Percentiles rank a stretch among this genome's conserved stretches.
Evolutionary conservation across 306 rosid species (phyloP).

Genomic region (Sicyos baderoa): DNA sequence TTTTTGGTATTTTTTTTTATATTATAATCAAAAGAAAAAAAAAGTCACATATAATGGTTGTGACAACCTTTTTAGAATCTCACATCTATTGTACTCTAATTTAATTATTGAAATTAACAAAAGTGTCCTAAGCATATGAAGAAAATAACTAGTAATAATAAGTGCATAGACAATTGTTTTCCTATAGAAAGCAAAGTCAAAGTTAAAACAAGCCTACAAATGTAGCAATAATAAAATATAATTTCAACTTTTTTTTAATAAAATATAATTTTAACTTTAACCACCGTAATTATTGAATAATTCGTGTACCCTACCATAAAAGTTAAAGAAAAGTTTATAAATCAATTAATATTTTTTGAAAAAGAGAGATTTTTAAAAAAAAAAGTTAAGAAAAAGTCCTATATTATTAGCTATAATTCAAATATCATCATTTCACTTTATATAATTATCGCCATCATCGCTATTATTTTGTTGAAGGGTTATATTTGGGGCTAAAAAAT

Average conservation of each 20-base stretch:
- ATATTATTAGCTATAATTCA: conserved; percentile 1
- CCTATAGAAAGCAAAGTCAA: background rate
- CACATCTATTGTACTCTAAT: too few species aligned
- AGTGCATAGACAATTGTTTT: background rate
- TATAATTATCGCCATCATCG: background rate
- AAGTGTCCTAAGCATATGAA: too few species aligned
- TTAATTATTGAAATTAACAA: too few species aligned
- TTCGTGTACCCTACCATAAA: background rate
- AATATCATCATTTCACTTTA: background rate
- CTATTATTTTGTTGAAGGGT: background rate
- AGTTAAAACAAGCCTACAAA: background rate
- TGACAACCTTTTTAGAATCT: too few species aligned
- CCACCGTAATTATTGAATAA: background rate
- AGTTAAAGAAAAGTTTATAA: too few species aligned
- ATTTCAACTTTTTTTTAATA: background rate
- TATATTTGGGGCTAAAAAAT: background rate
- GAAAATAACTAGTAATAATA: too few species aligned
- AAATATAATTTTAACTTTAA: background rate
- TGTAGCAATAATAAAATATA: background rate
- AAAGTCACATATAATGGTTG: too few species aligned
- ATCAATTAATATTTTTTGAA: too few species aligned
- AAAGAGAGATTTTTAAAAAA: background rate
- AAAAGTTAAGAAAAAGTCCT: background rate
- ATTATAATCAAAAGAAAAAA: too few species aligned
- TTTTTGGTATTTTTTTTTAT: too few species aligned